Conservation (phyloP, 768 basidiomycete genomes). For the Udeniomyces megalosporus region DNA sequence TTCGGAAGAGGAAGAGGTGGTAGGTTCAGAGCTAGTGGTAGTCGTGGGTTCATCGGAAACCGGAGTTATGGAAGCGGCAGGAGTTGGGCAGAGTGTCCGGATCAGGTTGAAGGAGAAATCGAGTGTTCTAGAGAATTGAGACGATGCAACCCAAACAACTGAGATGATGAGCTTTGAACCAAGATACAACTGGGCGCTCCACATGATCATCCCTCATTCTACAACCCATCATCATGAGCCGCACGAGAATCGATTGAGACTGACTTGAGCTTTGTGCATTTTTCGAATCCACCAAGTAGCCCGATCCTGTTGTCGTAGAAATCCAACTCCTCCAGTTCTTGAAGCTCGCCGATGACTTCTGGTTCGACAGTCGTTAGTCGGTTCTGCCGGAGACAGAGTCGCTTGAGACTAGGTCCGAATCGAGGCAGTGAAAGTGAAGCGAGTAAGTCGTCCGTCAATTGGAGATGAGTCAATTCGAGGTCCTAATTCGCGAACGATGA, state of each 20-base stretch:
- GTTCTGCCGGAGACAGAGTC: constrained; percentile 74
- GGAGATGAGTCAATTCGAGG: constrained; percentile 66
- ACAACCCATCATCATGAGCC: constrained; percentile 29
- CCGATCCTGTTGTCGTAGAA: constrained; percentile 92
- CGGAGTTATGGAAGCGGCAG: neutral
- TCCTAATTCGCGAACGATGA: constrained; percentile 39
- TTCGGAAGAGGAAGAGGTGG: constrained; percentile 42
- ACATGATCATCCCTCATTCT: neutral
- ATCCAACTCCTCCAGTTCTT: constrained; percentile 71
- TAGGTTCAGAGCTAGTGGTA: too few relatives aligned
- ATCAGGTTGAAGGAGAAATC: constrained; percentile 94
- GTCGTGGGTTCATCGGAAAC: constrained; percentile 11
- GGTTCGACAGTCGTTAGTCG: constrained; percentile 56
- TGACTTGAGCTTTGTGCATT: constrained; percentile 29
- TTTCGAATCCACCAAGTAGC: constrained; percentile 45
- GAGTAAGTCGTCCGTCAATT: constrained; percentile 45
- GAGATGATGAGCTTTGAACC: neutral
- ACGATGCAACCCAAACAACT: too few relatives aligned
- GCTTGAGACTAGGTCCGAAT: constrained; percentile 52
- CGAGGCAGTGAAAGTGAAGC: constrained; percentile 43
- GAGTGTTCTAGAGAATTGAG: constrained; percentile 44
- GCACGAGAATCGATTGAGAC: constrained; percentile 4
- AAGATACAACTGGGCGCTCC: neutral
- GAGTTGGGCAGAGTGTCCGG: constrained; percentile 24
- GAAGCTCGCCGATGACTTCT: constrained; percentile 49